phyloP scores from a whole-genome alignment of 148 eudicot genomes.

The Cornus controversa region DNA sequence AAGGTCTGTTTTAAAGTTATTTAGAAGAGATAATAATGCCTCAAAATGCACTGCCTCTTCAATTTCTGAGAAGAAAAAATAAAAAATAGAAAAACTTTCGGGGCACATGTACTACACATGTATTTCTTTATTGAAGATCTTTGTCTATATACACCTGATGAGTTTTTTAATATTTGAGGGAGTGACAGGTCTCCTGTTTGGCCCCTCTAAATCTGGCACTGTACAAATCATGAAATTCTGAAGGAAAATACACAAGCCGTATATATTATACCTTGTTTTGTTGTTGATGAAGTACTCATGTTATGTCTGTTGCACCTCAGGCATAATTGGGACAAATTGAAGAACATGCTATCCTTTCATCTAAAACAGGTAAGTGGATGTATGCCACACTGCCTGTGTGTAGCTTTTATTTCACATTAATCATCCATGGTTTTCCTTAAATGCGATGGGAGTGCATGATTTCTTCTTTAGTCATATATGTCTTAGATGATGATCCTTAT shows the following conservation, averaged over 20 bases:
- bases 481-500: not conserved
- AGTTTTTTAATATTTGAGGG: no score
- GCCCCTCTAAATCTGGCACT: no score
- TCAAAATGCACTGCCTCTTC: no score
- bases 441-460: constrained; percentile 11
- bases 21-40: no score
- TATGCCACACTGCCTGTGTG: constrained; percentile 30
- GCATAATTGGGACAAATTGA: constrained; percentile 81
- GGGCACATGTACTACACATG: no score
- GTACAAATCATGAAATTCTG: not conserved
- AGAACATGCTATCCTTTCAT: constrained; percentile 53
- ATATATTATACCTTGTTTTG: not conserved
- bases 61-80: no score
- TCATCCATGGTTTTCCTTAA: not conserved
- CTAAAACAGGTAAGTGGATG: constrained; percentile 65
- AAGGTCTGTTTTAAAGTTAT: no score
- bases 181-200: no score
- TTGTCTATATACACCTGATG: no score
- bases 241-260: not conserved
- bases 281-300: not conserved
- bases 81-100: no score
- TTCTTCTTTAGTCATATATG: not conserved
- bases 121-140: no score
- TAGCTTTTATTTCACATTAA: constrained; percentile 12
- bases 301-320: constrained; percentile 40